These are phyloP conservation scores for Hirsutella thompsonii DNA, from an alignment of 2,329 filamentous ascomycete genomes.

Conservation along the genomic window DNA sequence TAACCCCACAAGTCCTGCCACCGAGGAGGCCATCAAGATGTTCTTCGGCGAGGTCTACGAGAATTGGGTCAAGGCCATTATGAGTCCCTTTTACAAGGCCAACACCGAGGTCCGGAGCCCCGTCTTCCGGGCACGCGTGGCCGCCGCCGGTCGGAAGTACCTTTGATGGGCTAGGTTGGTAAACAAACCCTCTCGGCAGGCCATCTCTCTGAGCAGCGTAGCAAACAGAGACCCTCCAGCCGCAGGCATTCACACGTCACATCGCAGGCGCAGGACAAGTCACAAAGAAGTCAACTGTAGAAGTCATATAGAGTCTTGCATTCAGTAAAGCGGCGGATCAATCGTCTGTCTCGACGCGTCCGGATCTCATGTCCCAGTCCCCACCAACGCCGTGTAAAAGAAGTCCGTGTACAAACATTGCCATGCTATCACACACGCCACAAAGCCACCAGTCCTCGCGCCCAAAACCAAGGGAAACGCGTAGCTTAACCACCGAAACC, in stretches of 20 bases:
- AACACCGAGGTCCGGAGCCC: slow-evolving; percentile 80
- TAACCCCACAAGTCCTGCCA: slow-evolving; percentile 79
- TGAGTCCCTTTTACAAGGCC: slow-evolving; percentile 89
- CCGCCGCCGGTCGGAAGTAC: slow-evolving; percentile 85
- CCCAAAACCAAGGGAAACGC: not conserved
- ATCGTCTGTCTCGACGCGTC: slow-evolving; percentile 21
- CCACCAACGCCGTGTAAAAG: slow-evolving; percentile 17
- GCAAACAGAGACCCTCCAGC: too few species aligned
- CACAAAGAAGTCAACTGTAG: not conserved
- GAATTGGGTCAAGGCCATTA: slow-evolving; percentile 89
- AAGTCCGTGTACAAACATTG: slow-evolving; percentile 1
- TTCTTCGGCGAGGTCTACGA: slow-evolving; percentile 96
- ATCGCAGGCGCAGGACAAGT: not conserved
- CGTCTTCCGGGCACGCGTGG: slow-evolving; percentile 70
- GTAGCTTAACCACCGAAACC: slow-evolving; percentile 73
- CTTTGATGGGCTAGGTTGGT: slow-evolving; percentile 31
- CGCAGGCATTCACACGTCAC: too few species aligned
- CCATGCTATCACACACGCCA: not conserved
- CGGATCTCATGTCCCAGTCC: slow-evolving; percentile 15
- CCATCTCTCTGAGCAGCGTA: too few species aligned
- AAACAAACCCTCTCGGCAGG: too few species aligned
- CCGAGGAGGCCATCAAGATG: slow-evolving; percentile 87
- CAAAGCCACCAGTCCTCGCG: not conserved
- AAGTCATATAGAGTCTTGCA: slow-evolving; percentile 15
- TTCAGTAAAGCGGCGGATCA: not conserved